A percentile compares a stretch with the other conserved stretches of the same genome.
Conservation (phyloP, 345 rosid species). For the Sonneratia caseolaris region DNA sequence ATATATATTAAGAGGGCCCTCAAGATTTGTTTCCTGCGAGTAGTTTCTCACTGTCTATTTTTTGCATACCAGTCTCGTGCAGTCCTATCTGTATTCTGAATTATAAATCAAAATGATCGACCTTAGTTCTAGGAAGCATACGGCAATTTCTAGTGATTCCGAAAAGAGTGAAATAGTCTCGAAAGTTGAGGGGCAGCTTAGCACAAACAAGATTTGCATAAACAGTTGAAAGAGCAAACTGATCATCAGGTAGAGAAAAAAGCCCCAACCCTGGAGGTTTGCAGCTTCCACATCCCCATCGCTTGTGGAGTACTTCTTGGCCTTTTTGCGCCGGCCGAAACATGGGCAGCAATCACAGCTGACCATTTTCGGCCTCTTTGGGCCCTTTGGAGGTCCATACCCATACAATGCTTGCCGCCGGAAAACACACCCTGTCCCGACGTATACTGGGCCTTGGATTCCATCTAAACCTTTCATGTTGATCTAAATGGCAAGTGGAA, state of each 20-base stretch:
- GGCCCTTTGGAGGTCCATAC: conserved; percentile 80
- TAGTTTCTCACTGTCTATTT: no score
- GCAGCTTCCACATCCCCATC: conserved; percentile 40
- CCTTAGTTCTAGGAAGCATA: no score
- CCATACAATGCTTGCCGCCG: conserved; percentile 93
- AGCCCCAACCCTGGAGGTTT: conserved; percentile 42
- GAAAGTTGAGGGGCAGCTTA: no score
- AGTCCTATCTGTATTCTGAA: no score
- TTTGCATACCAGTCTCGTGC: no score
- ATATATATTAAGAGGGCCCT: no score
- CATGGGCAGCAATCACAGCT: conserved; percentile 97
- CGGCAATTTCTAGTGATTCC: no score
- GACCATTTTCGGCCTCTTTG: conserved; percentile 92
- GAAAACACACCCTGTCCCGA: conserved; percentile 96
- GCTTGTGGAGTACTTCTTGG: conserved; percentile 30
- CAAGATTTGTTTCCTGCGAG: no score
- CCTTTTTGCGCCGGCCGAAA: conserved; percentile 70
- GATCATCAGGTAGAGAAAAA: no score
- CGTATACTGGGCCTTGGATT: conserved; percentile 93
- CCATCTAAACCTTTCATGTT: conserved; percentile 82
- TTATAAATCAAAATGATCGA: no score
- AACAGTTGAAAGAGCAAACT: neutral
- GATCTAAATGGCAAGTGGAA: conserved; percentile 28
- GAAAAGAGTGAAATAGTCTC: no score
- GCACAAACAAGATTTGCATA: neutral